Evolutionary conservation across 345 rosid species (phyloP).

Genomic region (Lepidium didymum): DNA sequence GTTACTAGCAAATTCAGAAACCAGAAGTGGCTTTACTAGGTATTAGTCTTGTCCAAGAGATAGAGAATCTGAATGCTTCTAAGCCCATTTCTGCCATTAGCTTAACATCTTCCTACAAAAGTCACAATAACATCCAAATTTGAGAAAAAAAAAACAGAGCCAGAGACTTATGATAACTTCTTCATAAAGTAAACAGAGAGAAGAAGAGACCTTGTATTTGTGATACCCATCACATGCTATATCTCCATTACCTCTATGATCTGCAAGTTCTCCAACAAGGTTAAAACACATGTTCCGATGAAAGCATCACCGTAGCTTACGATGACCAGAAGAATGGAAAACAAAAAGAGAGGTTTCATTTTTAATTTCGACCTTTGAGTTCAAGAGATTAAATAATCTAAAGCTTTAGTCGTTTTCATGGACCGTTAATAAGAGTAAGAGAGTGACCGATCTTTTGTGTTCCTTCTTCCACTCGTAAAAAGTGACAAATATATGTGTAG

Average conservation of each 20-base stretch:
- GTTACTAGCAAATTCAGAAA: background rate
- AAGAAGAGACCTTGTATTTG: slow-evolving; percentile 45
- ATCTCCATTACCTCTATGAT: slow-evolving; percentile 38
- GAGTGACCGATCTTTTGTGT: background rate
- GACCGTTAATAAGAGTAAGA: background rate
- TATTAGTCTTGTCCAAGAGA: slow-evolving; percentile 82
- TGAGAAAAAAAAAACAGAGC: background rate
- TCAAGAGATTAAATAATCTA: background rate
- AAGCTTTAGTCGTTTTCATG: background rate
- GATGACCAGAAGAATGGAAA: background rate
- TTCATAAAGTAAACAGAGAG: background rate
- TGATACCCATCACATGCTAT: slow-evolving; percentile 55
- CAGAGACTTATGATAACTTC: background rate
- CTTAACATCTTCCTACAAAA: slow-evolving; percentile 63
- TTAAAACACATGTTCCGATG: slow-evolving; percentile 17
- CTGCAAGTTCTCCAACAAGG: background rate
- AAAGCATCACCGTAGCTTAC: slow-evolving; percentile 20
- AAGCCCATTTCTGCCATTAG: slow-evolving; percentile 60
- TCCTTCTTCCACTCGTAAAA: background rate
- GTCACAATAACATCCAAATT: background rate
- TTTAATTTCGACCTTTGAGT: background rate
- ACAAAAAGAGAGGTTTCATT: background rate
- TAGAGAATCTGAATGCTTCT: slow-evolving; percentile 68
- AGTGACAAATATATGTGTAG: background rate
- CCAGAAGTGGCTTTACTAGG: slow-evolving; percentile 38